A percentile compares a stretch with the other conserved stretches of the same genome.
phyloP scores from a whole-genome alignment of 139 green algal genomes.

The Chlamydomonas sp. region DNA sequence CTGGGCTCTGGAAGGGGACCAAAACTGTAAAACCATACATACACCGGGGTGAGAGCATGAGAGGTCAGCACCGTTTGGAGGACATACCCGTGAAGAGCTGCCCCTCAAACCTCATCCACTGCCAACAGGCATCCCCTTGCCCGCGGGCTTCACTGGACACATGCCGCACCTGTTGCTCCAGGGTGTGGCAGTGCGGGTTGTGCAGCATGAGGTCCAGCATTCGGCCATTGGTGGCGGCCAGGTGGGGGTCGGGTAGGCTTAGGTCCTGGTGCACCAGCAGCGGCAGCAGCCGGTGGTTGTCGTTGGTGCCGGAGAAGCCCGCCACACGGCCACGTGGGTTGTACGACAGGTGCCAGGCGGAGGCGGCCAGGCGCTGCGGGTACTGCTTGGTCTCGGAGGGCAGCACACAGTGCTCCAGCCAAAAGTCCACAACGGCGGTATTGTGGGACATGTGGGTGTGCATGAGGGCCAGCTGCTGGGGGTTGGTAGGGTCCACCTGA shows the following conservation, averaged over 20 bases:
- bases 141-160: no score
- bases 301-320: conserved; percentile 57
- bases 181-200: conserved; percentile 17
- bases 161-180: background rate
- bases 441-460: conserved; percentile 54
- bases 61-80: no score
- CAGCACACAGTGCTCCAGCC: conserved; percentile 53
- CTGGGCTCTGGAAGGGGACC: no score
- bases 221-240: conserved; percentile 62
- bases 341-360: conserved; percentile 63
- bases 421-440: conserved; percentile 57
- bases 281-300: conserved; percentile 64
- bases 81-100: no score
- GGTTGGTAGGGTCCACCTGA: conserved; percentile 62
- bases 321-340: conserved; percentile 37
- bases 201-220: conserved; percentile 64
- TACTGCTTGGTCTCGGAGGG: conserved; percentile 51
- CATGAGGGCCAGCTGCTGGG: conserved; percentile 42
- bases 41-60: no score
- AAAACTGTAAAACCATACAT: no score
- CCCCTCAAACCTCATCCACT: no score
- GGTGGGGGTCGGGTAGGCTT: background rate
- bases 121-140: no score
- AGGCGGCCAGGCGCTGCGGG: conserved; percentile 43
- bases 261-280: conserved; percentile 54